These are phyloP conservation scores for Phytophthora sp. DNA, from an alignment of 352 stramenopile species.

Conservation along the genomic window DNA sequence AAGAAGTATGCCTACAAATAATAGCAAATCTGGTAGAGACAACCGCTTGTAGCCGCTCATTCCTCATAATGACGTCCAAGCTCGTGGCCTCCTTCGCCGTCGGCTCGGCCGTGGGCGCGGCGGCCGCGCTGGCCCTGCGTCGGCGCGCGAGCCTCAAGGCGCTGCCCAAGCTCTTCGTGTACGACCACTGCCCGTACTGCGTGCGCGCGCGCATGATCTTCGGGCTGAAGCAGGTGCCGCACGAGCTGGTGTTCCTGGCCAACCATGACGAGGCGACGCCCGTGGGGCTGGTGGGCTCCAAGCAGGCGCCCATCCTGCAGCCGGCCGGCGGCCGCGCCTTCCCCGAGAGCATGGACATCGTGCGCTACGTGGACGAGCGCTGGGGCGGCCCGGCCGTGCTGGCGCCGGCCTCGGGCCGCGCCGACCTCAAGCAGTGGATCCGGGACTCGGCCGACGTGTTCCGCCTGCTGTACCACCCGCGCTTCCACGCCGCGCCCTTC, in stretches of 20 bases:
- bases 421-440: slow-evolving; percentile 56
- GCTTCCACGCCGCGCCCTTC: slow-evolving; percentile 49
- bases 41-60: too few relatives aligned
- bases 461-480: slow-evolving; percentile 46
- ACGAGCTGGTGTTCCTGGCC: slow-evolving; percentile 51
- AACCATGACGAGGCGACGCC: slow-evolving; percentile 66
- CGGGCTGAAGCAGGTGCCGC: slow-evolving; percentile 51
- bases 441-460: slow-evolving; percentile 39
- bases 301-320: slow-evolving; percentile 61
- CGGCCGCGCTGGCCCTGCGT: slow-evolving; percentile 14
- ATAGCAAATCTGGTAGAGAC: too few relatives aligned
- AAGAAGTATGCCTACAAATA: too few relatives aligned
- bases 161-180: slow-evolving; percentile 58
- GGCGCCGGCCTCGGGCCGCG: slow-evolving; percentile 33
- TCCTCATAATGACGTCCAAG: too few relatives aligned
- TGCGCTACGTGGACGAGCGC: slow-evolving; percentile 63
- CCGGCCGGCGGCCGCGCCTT: slow-evolving; percentile 47
- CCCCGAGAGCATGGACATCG: slow-evolving; percentile 69
- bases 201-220: slow-evolving; percentile 64
- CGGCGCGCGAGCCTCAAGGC: slow-evolving; percentile 7
- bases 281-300: slow-evolving; percentile 52
- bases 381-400: slow-evolving; percentile 45
- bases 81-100: slow-evolving; percentile 30
- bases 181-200: slow-evolving; percentile 68
- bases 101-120: slow-evolving; percentile 30